Evolutionary conservation across 2,329 filamentous ascomycete species (phyloP).

Genomic region (Aspergillus candidus): DNA sequence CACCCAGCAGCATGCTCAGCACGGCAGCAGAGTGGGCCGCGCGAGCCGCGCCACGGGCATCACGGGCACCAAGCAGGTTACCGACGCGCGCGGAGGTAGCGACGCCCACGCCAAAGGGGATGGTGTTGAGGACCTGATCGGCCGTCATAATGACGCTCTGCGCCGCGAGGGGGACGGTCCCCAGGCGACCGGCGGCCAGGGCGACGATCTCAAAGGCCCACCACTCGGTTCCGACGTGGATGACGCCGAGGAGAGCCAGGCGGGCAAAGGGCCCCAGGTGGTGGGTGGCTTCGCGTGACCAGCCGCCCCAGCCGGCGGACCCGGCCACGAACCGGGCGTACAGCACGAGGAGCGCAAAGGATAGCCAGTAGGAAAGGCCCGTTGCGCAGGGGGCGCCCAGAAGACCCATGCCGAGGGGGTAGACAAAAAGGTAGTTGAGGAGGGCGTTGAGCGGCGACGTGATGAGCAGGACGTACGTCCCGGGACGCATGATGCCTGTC

Average conservation of each 20-base stretch:
- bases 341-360: constrained; percentile 66
- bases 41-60: constrained; percentile 59
- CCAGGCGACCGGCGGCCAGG: constrained; percentile 71
- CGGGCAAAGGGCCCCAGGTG: constrained; percentile 66
- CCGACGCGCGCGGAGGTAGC: constrained; percentile 72
- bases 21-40: constrained; percentile 71
- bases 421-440: constrained; percentile 64
- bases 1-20: constrained; percentile 64
- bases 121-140: constrained; percentile 76
- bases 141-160: constrained; percentile 88
- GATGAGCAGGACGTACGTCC: constrained; percentile 57
- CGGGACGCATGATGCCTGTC: constrained; percentile 56
- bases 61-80: constrained; percentile 67
- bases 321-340: constrained; percentile 68
- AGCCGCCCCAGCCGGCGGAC: constrained; percentile 73
- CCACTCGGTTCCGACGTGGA: constrained; percentile 88
- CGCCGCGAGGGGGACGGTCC: constrained; percentile 71
- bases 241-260: constrained; percentile 67
- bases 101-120: constrained; percentile 81
- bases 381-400: constrained; percentile 77
- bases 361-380: constrained; percentile 78
- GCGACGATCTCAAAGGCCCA: constrained; percentile 93
- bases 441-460: constrained; percentile 55
- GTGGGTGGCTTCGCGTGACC: constrained; percentile 56
- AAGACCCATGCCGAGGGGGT: constrained; percentile 64